Base-by-base conservation (phyloP, 2,329 filamentous ascomycete species). In the Colletotrichum paranaense region DNA sequence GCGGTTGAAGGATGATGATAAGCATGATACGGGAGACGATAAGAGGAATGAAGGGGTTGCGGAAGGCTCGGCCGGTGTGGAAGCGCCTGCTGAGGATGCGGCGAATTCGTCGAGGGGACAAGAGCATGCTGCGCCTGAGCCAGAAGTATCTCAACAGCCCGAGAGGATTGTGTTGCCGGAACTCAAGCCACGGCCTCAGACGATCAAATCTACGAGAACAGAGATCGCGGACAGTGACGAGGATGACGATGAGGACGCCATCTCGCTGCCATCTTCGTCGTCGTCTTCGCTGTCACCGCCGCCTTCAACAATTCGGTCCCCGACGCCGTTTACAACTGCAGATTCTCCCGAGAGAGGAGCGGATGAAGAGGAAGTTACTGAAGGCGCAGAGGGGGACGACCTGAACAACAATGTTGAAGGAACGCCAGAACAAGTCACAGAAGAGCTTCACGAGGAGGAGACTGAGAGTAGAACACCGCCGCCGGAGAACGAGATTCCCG, bases 161-260 rank as follows among this genome's bases (percentile, higher is more conserved):
- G 62, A 56, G 42, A 68, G 52, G 42, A 53, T 74, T 1, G 26
- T 65, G 22, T 16, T 75, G 9, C 67, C 74, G 38, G 73, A 74
- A 28, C 42, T 67, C 32, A 73, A 68, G 26, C 62, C 62, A 8
- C 42, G 7, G 42, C 42, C 42, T 22, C 42, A 49, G 42, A 7
- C 42, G 42, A 26, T 5, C 3, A 64, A 57, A 38, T 60, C 60
- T 38, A 42, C n/a, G 30, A 73, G 72, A 49, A 78, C 75, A 2
- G 81, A 82, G 30, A 78, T 86, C 9, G 76, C 76, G 5, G 84
- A 86, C 35, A 86, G 83, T 68, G 83, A 85, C 22, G 83, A 84
- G 8, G 84, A 85, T 32, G 84, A 82, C 8, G 78, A 85, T 32
- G 84, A 82, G 8, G 78, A 77, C 5, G 56, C 78, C 2, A n/a